Evolutionary conservation across 768 basidiomycete species (phyloP).

Genomic region (Coprinellus micaceus): DNA sequence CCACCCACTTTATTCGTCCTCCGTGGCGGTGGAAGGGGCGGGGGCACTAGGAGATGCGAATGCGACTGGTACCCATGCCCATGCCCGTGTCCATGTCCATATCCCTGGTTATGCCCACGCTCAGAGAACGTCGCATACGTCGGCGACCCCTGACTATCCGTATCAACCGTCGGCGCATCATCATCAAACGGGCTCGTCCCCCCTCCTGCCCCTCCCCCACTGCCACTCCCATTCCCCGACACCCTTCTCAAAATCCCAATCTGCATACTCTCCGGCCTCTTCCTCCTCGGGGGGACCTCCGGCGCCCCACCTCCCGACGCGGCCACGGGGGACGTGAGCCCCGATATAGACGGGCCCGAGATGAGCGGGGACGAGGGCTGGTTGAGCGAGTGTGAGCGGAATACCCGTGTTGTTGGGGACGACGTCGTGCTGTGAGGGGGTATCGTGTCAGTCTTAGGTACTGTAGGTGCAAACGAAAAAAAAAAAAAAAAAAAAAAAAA

Average conservation of each 20-base stretch:
- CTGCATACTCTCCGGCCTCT: constrained; percentile 1
- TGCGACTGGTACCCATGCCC: too few relatives aligned
- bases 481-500: too few relatives aligned
- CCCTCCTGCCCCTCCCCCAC: background rate
- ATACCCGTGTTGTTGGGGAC: background rate
- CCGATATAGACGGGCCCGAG: background rate
- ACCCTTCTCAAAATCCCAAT: background rate
- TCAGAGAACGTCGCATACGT: background rate
- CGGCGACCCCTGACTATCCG: background rate
- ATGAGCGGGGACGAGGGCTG: background rate
- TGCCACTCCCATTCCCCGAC: background rate
- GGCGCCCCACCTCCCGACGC: background rate
- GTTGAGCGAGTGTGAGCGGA: background rate
- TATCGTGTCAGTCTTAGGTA: too few relatives aligned
- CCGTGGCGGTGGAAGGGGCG: too few relatives aligned
- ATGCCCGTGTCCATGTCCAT: background rate
- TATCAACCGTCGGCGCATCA: background rate
- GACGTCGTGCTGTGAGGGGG: too few relatives aligned
- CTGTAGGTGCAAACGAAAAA: too few relatives aligned
- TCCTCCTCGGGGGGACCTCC: background rate
- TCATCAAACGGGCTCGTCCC: background rate
- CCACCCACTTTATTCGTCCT: background rate
- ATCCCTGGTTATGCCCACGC: too few relatives aligned
- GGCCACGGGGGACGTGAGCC: background rate
- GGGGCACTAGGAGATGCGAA: background rate